Base-by-base conservation (phyloP, 2,329 filamentous ascomycete species). In the Hymenoscyphus infarciens region DNA sequence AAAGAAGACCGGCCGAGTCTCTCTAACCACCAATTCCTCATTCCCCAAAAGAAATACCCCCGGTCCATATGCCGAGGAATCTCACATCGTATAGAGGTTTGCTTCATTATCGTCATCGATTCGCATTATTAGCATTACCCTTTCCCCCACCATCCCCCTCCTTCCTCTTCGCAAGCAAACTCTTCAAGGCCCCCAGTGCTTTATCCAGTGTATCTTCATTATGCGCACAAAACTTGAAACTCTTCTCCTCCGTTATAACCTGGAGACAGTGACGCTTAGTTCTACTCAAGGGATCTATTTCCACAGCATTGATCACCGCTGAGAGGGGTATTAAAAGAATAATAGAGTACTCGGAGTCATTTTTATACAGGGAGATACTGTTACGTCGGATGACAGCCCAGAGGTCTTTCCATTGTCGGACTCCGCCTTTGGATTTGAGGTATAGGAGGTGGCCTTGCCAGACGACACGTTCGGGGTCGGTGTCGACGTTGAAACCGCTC, bases 371-470 rank as follows among this genome's bases (percentile, higher is more conserved):
- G 16, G 92, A 90, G 35, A 99, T 80, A 66, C 90, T 92, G 59
- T 89, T 87, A 1, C 91, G 89, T 35, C 95, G 90, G 59, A 99
- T 82, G 0, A 98, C 95, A 13, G 89, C 90, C 95, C 95, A 98
- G 63, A 92, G 83, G 70, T 92, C 89, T 80, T 97, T 97, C 95
- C 95, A 99, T 72, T 96, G 90, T 56, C 90, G 87, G 22, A 99
- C 85, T 8, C 92, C 92, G 25, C 88, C 83, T 71, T 92, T 93
- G 65, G 88, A 90, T 70, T 91, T 92, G 62, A 97, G 83, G 65
- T 92, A 87, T 75, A 91, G 90, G 35, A 98, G 84, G 82, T 92
- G 93, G 59, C 94, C 93, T 74, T 98, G 92, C 83, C 91, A 97
- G 54, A 98, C 84, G n/a, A 98, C 89, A 29, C 93, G 88, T 74